phyloP scores from a whole-genome alignment of 768 basidiomycete species.

The Tephrocybe sp. region DNA sequence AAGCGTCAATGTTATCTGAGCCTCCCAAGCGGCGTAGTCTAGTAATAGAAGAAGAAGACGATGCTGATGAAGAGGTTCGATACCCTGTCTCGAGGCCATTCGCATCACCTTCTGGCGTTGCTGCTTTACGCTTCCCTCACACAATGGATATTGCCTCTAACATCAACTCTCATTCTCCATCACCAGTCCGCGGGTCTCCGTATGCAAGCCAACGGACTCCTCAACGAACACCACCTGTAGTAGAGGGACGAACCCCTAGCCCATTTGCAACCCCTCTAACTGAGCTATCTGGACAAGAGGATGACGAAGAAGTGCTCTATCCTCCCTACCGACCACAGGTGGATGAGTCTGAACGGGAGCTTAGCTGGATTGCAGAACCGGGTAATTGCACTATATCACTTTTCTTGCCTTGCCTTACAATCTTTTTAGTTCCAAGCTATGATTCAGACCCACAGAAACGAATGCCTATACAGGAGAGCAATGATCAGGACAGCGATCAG shows the following conservation, averaged over 20 bases:
- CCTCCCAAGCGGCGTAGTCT: conserved; percentile 55
- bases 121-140: conserved; percentile 40
- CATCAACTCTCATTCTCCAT: conserved; percentile 36
- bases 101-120: conserved; percentile 36
- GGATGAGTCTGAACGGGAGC: conserved; percentile 52
- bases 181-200: conserved; percentile 45
- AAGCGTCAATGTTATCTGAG: conserved; percentile 37
- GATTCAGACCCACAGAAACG: conserved; percentile 55
- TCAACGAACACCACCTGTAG: conserved; percentile 46
- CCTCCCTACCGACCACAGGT: conserved; percentile 48
- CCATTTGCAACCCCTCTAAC: conserved; percentile 71
- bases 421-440: conserved; percentile 9
- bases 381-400: conserved; percentile 41
- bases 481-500: conserved; percentile 45
- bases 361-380: conserved; percentile 77
- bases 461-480: conserved; percentile 56
- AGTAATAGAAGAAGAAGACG: conserved; percentile 70
- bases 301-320: conserved; percentile 69
- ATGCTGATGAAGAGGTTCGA: conserved; percentile 59
- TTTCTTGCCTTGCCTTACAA: conserved; percentile 1
- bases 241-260: conserved; percentile 62
- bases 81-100: conserved; percentile 39
- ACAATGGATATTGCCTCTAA: conserved; percentile 53
- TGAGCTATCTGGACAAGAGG: conserved; percentile 55
- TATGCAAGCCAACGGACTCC: conserved; percentile 44